phyloP scores from a whole-genome alignment of 1,284 basidiomycete genomes.

The Thecaphora thlaspeos region DNA sequence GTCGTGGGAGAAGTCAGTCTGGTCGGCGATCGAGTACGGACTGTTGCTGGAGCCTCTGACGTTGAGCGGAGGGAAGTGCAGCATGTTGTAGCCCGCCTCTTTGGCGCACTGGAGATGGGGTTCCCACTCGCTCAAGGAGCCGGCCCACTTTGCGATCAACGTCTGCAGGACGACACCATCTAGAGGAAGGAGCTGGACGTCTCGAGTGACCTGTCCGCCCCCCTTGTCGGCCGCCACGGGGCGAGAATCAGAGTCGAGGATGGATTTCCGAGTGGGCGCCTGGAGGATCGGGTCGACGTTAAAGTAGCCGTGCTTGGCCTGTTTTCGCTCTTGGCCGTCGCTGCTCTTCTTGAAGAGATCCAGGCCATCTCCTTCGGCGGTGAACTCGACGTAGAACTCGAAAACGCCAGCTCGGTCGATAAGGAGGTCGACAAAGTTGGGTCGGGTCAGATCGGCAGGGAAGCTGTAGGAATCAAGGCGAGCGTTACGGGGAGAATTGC shows the following conservation, averaged over 20 bases:
- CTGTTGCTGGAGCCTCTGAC: constrained; percentile 46
- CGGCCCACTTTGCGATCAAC: constrained; percentile 54
- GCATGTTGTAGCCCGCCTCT: constrained; percentile 52
- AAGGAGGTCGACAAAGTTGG: constrained; percentile 36
- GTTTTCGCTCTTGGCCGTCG: constrained; percentile 11
- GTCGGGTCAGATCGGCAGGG: constrained; percentile 12
- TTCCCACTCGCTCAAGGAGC: constrained; percentile 40
- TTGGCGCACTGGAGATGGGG: constrained; percentile 45
- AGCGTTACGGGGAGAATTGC: too few relatives aligned
- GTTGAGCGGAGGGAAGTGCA: constrained; percentile 50
- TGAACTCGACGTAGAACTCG: constrained; percentile 52
- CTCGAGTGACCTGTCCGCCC: constrained; percentile 23
- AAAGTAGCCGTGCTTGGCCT: constrained; percentile 44
- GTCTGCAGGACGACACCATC: constrained; percentile 48
- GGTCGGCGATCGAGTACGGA: constrained; percentile 51
- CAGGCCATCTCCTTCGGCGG: constrained; percentile 16
- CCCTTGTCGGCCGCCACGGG: constrained; percentile 23
- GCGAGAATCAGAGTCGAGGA: constrained; percentile 25
- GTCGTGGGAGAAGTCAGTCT: constrained; percentile 44
- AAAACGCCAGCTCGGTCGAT: constrained; percentile 42
- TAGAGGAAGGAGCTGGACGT: constrained; percentile 28
- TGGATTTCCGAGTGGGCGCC: constrained; percentile 25
- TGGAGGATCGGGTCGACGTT: constrained; percentile 51
- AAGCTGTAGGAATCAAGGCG: constrained; percentile 2
- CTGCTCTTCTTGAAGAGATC: constrained; percentile 14